These are phyloP conservation scores for Gleditsia sinensis DNA, from an alignment of 306 rosid species.

Conservation along the genomic window DNA sequence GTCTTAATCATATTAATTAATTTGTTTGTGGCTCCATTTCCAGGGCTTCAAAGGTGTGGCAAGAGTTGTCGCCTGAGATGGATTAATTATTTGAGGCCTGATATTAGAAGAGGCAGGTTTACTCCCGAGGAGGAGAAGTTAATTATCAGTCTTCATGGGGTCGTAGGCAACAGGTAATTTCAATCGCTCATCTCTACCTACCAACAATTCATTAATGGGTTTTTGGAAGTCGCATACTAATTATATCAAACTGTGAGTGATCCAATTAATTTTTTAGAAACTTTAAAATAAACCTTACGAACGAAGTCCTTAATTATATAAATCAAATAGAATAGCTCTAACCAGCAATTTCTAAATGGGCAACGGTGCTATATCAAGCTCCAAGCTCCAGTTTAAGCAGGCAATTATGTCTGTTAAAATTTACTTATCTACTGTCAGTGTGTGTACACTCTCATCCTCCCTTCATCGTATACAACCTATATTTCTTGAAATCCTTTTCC, in stretches of 20 bases:
- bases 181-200: too few species aligned
- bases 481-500: neutral
- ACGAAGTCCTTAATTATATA: neutral
- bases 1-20: too few species aligned
- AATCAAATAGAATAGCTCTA: neutral
- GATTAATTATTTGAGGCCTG: slow-evolving; percentile 99
- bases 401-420: slow-evolving; percentile 10
- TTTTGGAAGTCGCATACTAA: neutral
- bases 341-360: neutral
- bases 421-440: neutral
- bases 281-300: neutral
- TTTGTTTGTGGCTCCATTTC: neutral
- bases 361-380: neutral
- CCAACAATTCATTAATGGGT: too few species aligned
- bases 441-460: neutral
- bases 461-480: neutral
- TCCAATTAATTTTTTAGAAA: too few species aligned
- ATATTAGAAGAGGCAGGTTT: slow-evolving; percentile 93
- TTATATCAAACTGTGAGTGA: too few species aligned
- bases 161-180: slow-evolving; percentile 87
- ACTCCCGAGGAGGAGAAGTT: slow-evolving; percentile 92
- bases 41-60: slow-evolving; percentile 97
- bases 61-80: slow-evolving; percentile 95
- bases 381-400: slow-evolving; percentile 20
- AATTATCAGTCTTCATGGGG: slow-evolving; percentile 88